Conservation (phyloP, 176 grass and related monocot genomes). For the Oryza rufipogon region DNA sequence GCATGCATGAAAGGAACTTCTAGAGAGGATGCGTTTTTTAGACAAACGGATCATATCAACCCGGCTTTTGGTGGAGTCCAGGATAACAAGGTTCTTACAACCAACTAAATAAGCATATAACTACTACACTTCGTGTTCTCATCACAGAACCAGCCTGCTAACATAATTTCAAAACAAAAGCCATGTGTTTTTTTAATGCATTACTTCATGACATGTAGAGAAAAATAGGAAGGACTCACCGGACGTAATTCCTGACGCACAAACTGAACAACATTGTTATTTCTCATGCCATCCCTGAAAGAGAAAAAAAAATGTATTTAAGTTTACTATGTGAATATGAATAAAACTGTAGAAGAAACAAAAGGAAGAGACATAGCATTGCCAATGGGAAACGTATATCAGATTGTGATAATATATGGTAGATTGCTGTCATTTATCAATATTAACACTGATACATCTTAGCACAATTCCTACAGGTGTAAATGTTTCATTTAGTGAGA, state of each 20-base stretch:
- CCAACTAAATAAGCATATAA: no score
- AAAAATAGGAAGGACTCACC: conserved; percentile 12
- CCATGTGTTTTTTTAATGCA: not conserved
- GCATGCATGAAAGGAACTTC: not conserved
- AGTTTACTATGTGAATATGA: conserved; percentile 1
- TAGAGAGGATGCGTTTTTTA: not conserved
- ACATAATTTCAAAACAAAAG: no score
- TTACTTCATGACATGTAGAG: not conserved
- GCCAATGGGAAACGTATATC: not conserved
- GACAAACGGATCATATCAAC: no score
- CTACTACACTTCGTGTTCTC: no score
- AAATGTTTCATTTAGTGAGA: conserved; percentile 21
- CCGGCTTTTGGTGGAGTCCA: no score
- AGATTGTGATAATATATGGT: not conserved
- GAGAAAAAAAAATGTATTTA: not conserved
- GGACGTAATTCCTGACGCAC: not conserved
- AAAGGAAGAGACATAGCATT: not conserved
- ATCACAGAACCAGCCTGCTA: no score
- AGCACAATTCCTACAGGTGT: not conserved
- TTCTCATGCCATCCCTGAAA: conserved; percentile 22
- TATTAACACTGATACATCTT: conserved; percentile 3
- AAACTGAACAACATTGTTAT: not conserved
- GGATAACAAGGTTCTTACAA: no score
- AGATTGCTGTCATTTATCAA: conserved; percentile 14
- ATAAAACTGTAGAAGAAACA: not conserved